phyloP scores from a whole-genome alignment of 2,329 filamentous ascomycete species.

The Camptophora hylomeconis region DNA sequence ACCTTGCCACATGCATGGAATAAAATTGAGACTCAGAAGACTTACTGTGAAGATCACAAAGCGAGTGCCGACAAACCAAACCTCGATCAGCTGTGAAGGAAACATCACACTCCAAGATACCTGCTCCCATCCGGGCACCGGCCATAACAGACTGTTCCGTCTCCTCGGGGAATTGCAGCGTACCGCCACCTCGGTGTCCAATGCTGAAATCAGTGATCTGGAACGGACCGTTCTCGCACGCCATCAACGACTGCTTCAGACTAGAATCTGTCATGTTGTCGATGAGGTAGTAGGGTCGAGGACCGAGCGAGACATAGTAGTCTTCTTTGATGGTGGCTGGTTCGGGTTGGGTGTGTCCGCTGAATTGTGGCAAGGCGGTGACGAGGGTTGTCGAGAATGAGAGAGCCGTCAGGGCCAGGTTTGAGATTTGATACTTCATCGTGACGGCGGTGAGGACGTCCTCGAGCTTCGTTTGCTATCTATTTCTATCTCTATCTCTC shows the following conservation, averaged over 20 bases:
- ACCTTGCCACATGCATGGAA: too few species aligned
- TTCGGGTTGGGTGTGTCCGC: slow-evolving; percentile 2
- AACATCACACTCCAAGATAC: slow-evolving; percentile 55
- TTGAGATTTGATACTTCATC: too few species aligned
- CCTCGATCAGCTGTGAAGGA: slow-evolving; percentile 51
- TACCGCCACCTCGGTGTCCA: slow-evolving; percentile 45
- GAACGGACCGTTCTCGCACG: slow-evolving; percentile 44
- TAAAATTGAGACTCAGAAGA: too few species aligned
- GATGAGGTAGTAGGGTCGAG: slow-evolving; percentile 52
- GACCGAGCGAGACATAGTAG: slow-evolving; percentile 43
- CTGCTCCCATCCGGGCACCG: slow-evolving; percentile 54
- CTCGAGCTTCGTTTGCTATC: too few species aligned
- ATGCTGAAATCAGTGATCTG: slow-evolving; percentile 44
- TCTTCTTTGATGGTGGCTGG: slow-evolving; percentile 8
- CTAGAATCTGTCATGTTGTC: slow-evolving; percentile 48
- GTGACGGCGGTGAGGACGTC: too few species aligned
- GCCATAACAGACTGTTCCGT: slow-evolving; percentile 46
- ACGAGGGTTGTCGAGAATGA: background rate
- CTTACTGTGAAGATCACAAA: slow-evolving; percentile 58
- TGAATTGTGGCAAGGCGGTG: background rate
- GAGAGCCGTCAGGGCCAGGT: background rate
- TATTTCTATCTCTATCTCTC: too few species aligned
- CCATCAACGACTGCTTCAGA: slow-evolving; percentile 46
- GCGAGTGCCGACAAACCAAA: slow-evolving; percentile 55
- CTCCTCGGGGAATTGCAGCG: slow-evolving; percentile 51